These are phyloP conservation scores for Ceratonia siliqua DNA, from an alignment of 306 rosid genomes.

Conservation along the genomic window DNA sequence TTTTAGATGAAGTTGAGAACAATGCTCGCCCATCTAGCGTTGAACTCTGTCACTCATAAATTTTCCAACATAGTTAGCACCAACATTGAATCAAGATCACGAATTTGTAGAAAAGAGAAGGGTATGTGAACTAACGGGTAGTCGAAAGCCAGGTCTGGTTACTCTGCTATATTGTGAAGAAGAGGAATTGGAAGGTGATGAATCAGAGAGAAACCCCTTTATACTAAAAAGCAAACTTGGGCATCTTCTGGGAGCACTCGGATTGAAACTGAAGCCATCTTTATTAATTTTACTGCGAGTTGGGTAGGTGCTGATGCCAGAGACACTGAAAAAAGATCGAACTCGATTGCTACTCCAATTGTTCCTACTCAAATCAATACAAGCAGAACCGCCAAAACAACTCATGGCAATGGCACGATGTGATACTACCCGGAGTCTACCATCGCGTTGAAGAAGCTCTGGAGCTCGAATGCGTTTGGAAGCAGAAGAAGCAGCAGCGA, in stretches of 20 bases:
- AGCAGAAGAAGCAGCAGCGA: conserved; percentile 50
- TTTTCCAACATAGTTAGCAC: conserved; percentile 12
- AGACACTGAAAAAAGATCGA: conserved; percentile 35
- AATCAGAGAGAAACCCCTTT: conserved; percentile 48
- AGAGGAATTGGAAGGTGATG: conserved; percentile 35
- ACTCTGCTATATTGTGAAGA: conserved; percentile 31
- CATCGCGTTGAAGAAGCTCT: conserved; percentile 44
- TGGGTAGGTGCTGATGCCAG: conserved; percentile 27
- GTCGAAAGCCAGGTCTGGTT: conserved; percentile 32
- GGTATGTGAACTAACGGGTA: conserved; percentile 38
- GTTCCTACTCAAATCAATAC: conserved; percentile 4
- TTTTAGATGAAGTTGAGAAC: conserved; percentile 45
- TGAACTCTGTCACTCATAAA: conserved; percentile 40
- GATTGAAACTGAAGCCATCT: conserved; percentile 23
- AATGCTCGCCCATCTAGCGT: conserved; percentile 43
- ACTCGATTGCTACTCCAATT: conserved; percentile 24
- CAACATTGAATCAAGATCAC: conserved; percentile 26
- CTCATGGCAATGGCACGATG: background rate
- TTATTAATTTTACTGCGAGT: conserved; percentile 1
- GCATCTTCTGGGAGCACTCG: conserved; percentile 19
- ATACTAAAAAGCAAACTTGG: conserved; percentile 34
- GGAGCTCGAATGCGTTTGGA: conserved; percentile 29
- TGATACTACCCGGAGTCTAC: conserved; percentile 1
- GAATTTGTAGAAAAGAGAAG: background rate
- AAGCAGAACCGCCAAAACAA: conserved; percentile 3